Evolutionary conservation across 2,329 filamentous ascomycete species (phyloP).

Genomic region (Pseudogymnoascus sp.): DNA sequence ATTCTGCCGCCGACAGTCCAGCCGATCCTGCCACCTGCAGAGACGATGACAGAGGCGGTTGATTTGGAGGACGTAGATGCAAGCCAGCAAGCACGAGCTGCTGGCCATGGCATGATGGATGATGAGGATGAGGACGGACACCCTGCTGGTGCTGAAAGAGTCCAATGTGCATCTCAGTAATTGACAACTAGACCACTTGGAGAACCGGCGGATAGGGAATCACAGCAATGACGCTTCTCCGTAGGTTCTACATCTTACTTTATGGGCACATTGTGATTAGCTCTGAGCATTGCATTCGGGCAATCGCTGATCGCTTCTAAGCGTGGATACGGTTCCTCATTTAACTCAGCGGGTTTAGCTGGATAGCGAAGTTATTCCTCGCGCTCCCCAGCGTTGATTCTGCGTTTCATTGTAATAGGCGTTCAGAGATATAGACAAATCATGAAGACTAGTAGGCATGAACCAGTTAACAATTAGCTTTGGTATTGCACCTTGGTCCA

Average conservation of each 20-base stretch:
- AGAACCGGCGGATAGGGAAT: not conserved
- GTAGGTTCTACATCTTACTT: not conserved
- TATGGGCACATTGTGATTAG: not conserved
- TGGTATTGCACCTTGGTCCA: not conserved
- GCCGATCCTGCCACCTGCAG: constrained; percentile 58
- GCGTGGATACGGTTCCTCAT: not conserved
- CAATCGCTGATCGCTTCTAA: not conserved
- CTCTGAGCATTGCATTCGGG: not conserved
- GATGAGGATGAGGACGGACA: constrained; percentile 75
- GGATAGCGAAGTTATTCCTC: not conserved
- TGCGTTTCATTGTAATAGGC: constrained; percentile 8
- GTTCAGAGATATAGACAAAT: constrained; percentile 8
- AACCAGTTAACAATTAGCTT: constrained; percentile 5
- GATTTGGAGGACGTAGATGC: constrained; percentile 79
- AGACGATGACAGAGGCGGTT: constrained; percentile 88
- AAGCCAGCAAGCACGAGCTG: constrained; percentile 59
- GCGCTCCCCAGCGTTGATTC: not conserved
- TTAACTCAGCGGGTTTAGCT: not conserved
- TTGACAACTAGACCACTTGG: constrained; percentile 17
- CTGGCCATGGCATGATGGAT: constrained; percentile 59
- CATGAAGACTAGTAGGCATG: constrained; percentile 2
- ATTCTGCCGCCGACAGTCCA: constrained; percentile 67
- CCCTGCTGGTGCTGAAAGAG: constrained; percentile 63
- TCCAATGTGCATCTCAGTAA: constrained; percentile 86
- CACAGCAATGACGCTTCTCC: not conserved